Evolutionary conservation across 2,329 filamentous ascomycete species (phyloP), one percentile per base, ranked within the genome.

Genomic region (Penicillium sp.): DNA sequence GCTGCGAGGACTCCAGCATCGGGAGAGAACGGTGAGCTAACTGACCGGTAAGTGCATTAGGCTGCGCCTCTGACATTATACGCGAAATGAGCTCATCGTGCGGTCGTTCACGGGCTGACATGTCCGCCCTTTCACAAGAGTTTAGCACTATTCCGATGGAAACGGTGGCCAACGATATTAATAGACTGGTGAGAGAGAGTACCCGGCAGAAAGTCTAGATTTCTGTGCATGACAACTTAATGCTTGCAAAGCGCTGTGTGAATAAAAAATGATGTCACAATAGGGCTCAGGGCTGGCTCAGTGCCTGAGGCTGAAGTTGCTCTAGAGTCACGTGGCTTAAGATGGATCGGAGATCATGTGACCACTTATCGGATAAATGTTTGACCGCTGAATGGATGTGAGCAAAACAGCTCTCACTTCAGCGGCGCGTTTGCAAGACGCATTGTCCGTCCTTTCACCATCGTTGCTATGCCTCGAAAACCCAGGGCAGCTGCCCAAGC

Each of bases 401-500:
- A 50, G 53, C 50, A 54, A 57, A 58, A 58, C 53, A 59, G 56
- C 47, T 53, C 38, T 29, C 44, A 46, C 24, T 38, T 18, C 4
- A 25, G 32, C 37, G 23, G 29, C 47, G 47, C 41, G 20, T 47
- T 37, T 49, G 49, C 47, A 45, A 29, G 44, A 39, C 27, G 23
- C 25, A 48, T 51, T 42, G 44, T 39, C 37, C 43, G 37, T 45
- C 38, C 40, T 9, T 9, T 38, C n/a, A 29, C 37, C 42, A 52
- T 46, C 42, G 41, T 23, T 54, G 49, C 15, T 15, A 77, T 77
- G 74, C 69, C 72, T 48, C 66, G 73, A 58, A 74, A 72, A 57
- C 66, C 68, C 42, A 65, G 74, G 59, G 69, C 72, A 44, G 74
- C 74, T 59, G 74, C 73, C 15, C 72, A 75, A 55, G 73, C 72